Evolutionary conservation across 345 rosid species (phyloP), one percentile per base, ranked within the genome.

Genomic region (Microcos paniculata): DNA sequence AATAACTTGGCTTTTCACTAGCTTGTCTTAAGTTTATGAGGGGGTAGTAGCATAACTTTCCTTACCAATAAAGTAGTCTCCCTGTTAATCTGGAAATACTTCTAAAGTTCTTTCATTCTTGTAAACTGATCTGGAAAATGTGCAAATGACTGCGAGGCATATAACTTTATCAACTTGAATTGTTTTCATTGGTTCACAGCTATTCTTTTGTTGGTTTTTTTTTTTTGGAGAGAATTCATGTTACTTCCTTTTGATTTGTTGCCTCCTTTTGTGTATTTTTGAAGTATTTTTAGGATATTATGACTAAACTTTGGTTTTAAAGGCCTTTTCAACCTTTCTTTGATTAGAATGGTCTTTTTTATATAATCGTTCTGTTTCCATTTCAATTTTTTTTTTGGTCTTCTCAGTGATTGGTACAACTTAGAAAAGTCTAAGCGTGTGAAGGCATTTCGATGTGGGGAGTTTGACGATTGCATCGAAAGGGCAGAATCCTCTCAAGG

Each of bases 371-470:
- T 8, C 19, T 62, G 9, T 45, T 30, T 13, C 26, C 15, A 18
- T 70, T 42, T 58, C 52, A 24, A 24, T 49, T 38, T 5, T 26
- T 4, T 30, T 63, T 62, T 61, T 23, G 70, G 74, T 51, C 76
- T 75, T 82, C 40, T 65, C 82, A 96, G 99, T 87, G 99, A 96
- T 80, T 96, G 99, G 99, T 96, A 96, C 83, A 96, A 96, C 80
- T 80, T 96, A 79, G 99, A 96, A 83, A 96, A 92, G 78, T 96
- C 99, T 24, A 96, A 96, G 88, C 96, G 98, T 21, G 99, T 96
- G 24, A 96, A 90, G 85, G 90, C 98, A 68, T 96, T 96, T 80
- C 89, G 98, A 76, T 96, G 99, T 76, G 99, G 97, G 55, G 99
- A 96, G 71, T 96, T 96, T 80, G 97, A 90, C 89, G 98, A 92